phyloP scores from a whole-genome alignment of 2,329 filamentous ascomycete species.

The Botrytis cinerea region DNA sequence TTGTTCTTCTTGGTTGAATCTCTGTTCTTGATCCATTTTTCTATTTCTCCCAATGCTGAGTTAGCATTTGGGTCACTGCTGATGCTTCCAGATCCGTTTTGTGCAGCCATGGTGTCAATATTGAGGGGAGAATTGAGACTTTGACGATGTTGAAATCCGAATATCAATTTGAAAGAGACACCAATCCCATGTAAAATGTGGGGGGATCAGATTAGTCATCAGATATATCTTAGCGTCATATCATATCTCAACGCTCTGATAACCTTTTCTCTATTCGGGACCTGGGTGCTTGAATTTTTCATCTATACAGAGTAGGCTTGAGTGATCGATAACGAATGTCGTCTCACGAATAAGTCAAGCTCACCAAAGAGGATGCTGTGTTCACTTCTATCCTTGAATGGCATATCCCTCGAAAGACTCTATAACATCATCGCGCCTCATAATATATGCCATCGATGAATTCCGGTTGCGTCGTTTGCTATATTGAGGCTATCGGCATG shows the following conservation, averaged over 20 bases:
- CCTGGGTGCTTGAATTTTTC: background rate
- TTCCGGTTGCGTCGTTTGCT: background rate
- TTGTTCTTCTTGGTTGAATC: background rate
- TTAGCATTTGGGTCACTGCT: constrained; percentile 9
- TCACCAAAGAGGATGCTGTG: no score
- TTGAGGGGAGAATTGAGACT: background rate
- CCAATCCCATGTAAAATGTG: no score
- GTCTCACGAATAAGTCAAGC: background rate
- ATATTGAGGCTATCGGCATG: background rate
- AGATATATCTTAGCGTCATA: background rate
- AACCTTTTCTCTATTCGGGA: background rate
- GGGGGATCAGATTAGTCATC: background rate
- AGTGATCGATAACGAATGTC: background rate
- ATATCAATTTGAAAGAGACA: background rate
- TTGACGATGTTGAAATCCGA: background rate
- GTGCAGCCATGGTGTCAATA: background rate
- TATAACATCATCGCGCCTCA: background rate
- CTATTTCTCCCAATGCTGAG: constrained; percentile 1
- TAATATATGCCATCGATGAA: background rate
- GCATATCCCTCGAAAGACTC: background rate
- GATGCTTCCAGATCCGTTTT: background rate
- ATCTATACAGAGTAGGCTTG: background rate
- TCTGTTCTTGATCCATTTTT: constrained; percentile 5
- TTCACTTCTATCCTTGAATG: background rate
- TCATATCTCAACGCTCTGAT: background rate